A percentile compares a stretch with the other conserved stretches of the same genome.
Evolutionary conservation across 306 rosid genomes (phyloP).

Genomic region (Vigna reflexopilosa): DNA sequence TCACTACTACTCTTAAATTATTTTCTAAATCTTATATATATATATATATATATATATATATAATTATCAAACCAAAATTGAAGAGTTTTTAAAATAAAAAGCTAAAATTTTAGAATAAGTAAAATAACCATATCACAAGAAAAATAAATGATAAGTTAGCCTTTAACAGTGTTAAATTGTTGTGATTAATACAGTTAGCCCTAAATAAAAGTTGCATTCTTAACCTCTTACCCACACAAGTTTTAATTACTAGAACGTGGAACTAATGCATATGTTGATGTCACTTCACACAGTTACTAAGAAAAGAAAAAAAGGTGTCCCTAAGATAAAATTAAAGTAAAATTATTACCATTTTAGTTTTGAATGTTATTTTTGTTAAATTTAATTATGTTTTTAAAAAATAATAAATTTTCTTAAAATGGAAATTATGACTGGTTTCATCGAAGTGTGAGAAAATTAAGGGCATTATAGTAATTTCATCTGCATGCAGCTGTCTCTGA

Average conservation of each 20-base stretch:
- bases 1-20: no score
- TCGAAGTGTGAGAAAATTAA: neutral
- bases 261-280: neutral
- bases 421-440: neutral
- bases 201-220: neutral
- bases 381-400: neutral
- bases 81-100: no score
- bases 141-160: no score
- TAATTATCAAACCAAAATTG: no score
- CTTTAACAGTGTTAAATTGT: no score
- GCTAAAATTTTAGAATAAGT: no score
- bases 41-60: no score
- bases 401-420: neutral
- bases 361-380: neutral
- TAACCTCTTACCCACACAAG: neutral
- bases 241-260: neutral
- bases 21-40: no score
- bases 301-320: neutral
- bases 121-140: no score
- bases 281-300: neutral
- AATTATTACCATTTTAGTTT: no score
- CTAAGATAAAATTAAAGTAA: neutral
- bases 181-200: no score
- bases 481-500: constrained; percentile 15
- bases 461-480: constrained; percentile 44